Evolutionary conservation across 1,139 yeast genomes (phyloP).

Genomic region (Yamadazyma diospyri): DNA sequence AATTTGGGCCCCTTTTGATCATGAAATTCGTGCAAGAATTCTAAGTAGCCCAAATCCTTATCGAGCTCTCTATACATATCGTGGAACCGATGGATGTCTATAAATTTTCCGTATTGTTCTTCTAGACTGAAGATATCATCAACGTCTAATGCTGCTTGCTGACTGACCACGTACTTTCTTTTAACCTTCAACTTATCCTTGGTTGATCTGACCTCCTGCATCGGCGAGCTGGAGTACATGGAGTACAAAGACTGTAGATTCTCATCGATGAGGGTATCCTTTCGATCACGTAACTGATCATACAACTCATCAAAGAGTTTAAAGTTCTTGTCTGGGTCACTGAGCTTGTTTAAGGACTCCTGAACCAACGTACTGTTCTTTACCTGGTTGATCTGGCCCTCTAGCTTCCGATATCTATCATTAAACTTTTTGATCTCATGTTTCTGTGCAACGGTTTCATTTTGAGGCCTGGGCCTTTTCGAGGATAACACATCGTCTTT

Average conservation of each 20-base stretch:
- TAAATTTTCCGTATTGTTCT: constrained; percentile 61
- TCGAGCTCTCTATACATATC: constrained; percentile 48
- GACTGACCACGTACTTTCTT: constrained; percentile 40
- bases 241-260: constrained; percentile 28
- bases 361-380: constrained; percentile 7
- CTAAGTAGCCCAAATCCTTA: constrained; percentile 39
- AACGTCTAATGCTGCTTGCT: constrained; percentile 47
- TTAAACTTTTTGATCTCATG: constrained; percentile 62
- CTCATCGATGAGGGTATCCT: constrained; percentile 6
- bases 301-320: constrained; percentile 43
- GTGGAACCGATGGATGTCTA: constrained; percentile 56
- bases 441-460: constrained; percentile 55
- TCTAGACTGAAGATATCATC: constrained; percentile 50
- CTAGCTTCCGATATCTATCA: constrained; percentile 35
- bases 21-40: constrained; percentile 48
- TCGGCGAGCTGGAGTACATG: constrained; percentile 31
- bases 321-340: constrained; percentile 29
- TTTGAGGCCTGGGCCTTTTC: constrained; percentile 31
- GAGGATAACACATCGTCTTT: constrained; percentile 13
- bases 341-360: constrained; percentile 21
- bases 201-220: constrained; percentile 14
- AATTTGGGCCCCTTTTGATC: constrained; percentile 41
- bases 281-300: constrained; percentile 11
- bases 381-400: constrained; percentile 3
- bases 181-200: constrained; percentile 27